Conservation (phyloP, 345 rosid genomes). For the Gynandropsis gynandra region DNA sequence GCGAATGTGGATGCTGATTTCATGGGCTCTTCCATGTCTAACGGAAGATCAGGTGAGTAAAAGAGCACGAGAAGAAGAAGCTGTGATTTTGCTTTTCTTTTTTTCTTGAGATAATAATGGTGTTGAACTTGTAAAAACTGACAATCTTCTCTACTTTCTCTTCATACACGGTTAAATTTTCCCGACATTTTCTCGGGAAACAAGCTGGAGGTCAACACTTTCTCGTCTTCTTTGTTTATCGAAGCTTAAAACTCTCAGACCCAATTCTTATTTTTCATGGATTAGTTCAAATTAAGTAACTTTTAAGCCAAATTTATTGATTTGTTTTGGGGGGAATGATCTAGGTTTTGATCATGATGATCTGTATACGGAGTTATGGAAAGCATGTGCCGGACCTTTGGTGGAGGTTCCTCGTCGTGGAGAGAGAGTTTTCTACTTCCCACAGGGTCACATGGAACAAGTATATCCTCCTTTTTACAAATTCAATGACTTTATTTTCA, state of each 20-base stretch:
- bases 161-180: conserved; percentile 8
- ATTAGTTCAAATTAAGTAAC: conserved; percentile 19
- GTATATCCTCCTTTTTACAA: conserved; percentile 18
- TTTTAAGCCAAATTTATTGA: conserved; percentile 8
- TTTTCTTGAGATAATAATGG: neutral
- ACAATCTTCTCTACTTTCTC: no score
- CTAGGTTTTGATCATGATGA: conserved; percentile 32
- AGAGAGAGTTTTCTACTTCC: conserved; percentile 63
- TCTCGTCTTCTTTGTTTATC: conserved; percentile 12
- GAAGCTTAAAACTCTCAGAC: neutral
- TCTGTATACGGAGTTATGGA: conserved; percentile 64
- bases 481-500: neutral
- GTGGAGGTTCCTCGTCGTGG: conserved; percentile 52
- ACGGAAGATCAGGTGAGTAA: conserved; percentile 32
- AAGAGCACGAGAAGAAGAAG: neutral
- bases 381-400: conserved; percentile 73
- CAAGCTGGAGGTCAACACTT: conserved; percentile 1
- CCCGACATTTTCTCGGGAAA: conserved; percentile 3
- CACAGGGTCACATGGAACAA: conserved; percentile 82
- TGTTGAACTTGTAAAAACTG: neutral
- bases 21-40: conserved; percentile 27
- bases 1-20: conserved; percentile 37
- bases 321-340: neutral
- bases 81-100: neutral
- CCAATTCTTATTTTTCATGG: conserved; percentile 4